These are phyloP conservation scores for Daedaleopsis sinensis DNA, from an alignment of 768 basidiomycete genomes.

Conservation along the genomic window DNA sequence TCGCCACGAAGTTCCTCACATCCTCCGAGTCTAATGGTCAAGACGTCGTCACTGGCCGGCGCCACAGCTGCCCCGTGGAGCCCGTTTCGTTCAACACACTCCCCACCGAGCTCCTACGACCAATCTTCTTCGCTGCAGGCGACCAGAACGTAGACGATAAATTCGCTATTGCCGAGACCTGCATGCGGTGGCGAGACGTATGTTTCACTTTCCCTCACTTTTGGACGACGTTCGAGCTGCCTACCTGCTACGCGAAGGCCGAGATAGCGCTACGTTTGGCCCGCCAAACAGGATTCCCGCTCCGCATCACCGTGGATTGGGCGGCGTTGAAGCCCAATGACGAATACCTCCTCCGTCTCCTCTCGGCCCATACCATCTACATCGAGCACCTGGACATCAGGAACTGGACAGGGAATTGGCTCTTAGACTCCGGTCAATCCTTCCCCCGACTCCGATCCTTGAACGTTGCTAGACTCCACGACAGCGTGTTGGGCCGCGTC, in stretches of 20 bases:
- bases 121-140: not conserved
- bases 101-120: not conserved
- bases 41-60: too few species aligned
- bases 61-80: too few species aligned
- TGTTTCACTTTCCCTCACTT: not conserved
- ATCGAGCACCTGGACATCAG: not conserved
- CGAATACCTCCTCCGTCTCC: not conserved
- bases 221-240: not conserved
- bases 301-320: not conserved
- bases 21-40: too few species aligned
- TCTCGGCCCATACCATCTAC: not conserved
- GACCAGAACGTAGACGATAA: not conserved
- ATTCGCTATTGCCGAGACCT: not conserved
- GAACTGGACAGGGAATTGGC: not conserved
- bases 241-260: not conserved
- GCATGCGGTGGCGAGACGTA: not conserved
- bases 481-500: not conserved
- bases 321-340: not conserved
- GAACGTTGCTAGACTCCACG: not conserved
- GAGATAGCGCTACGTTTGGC: not conserved
- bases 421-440: not conserved
- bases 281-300: not conserved
- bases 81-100: not conserved
- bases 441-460: not conserved
- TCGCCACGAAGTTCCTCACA: too few species aligned